Evolutionary conservation across 2,329 filamentous ascomycete genomes (phyloP), one percentile per base, ranked within the genome.

Genomic region (Aspergillus quadrilineatus): DNA sequence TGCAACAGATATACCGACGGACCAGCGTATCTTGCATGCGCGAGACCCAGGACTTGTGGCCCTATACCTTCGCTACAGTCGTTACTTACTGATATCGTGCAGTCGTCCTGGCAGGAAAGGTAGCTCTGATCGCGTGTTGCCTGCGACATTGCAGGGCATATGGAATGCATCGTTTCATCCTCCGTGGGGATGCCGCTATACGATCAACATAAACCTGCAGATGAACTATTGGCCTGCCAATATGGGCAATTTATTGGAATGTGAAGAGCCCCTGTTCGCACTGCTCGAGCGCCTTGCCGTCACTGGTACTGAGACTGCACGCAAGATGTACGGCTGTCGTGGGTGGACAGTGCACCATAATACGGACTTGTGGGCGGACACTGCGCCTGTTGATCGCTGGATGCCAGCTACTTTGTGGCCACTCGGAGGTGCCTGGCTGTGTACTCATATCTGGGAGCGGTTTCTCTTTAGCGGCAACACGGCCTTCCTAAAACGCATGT

Each of bases 151-250:
- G 0, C 81, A 83, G 64, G 83, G 83, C 0, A 76, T 77, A 14
- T 86, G 83, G 84, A 79, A 78, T 5, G 75, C 81, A 43, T 69
- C 74, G 1, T 67, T 80, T 1, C 61, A 63, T 1, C 72, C 76
- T 3, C 74, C 78, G 0, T 84, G 83, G 83, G 76, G 77, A 6
- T 78, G 73, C 4, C 82, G 85, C 59, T 85, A 84, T 55, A 82
- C 84, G 34, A 73, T 78, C 34, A 82, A 85, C 58, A 84, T 86
- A 61, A 85, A 85, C 53, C 57, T 85, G 0, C 80, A 86, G 60
- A 85, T 85, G 83, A 85, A 85, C 57, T 79, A 85, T 60, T 86
- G 83, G 83, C 73, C 70, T 0, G 76, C 78, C 0, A 79, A 83
- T 30, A 79, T 83, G 51, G 83, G 80, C 0, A 72, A 81, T 0